Evolutionary conservation across 2,329 filamentous ascomycete species (phyloP).

Genomic region (Pestalotiopsis sp.): DNA sequence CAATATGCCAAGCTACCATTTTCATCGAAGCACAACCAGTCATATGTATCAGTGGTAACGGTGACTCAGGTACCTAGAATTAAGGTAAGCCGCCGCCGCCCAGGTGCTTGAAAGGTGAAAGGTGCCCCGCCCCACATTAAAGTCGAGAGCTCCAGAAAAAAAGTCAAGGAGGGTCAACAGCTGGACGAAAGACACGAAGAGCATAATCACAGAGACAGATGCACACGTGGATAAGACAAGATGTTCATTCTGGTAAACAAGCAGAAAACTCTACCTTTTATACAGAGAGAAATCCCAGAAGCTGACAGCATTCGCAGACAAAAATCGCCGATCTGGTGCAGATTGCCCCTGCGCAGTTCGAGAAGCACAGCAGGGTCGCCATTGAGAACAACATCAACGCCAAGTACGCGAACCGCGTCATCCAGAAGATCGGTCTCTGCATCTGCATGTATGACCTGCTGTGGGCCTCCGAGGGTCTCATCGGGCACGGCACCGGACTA

Average conservation of each 20-base stretch:
- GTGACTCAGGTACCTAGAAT: too few relatives aligned
- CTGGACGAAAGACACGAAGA: background rate
- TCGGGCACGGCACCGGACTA: conserved; percentile 87
- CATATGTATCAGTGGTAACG: too few relatives aligned
- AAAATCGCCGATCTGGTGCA: conserved; percentile 94
- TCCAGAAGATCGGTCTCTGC: conserved; percentile 92
- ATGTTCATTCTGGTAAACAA: conserved; percentile 17
- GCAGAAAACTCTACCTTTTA: too few relatives aligned
- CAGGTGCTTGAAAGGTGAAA: background rate
- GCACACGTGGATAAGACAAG: background rate
- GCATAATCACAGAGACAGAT: background rate
- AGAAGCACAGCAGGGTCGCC: conserved; percentile 77
- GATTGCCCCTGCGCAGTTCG: conserved; percentile 86
- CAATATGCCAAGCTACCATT: too few relatives aligned
- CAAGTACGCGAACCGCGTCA: conserved; percentile 91
- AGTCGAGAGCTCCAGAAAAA: background rate
- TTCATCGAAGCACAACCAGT: too few relatives aligned
- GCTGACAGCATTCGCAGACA: conserved; percentile 57
- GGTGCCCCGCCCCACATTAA: background rate
- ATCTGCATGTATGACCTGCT: conserved; percentile 92
- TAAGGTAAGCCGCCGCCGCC: background rate
- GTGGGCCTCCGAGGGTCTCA: conserved; percentile 87
- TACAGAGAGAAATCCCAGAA: background rate
- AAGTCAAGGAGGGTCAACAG: background rate
- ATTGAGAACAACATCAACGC: conserved; percentile 97